A percentile compares a stretch with the other conserved stretches of the same genome.
These are phyloP conservation scores for Stygiomarasmius scandens DNA, from an alignment of 1,284 basidiomycete genomes.

Conservation along the genomic window DNA sequence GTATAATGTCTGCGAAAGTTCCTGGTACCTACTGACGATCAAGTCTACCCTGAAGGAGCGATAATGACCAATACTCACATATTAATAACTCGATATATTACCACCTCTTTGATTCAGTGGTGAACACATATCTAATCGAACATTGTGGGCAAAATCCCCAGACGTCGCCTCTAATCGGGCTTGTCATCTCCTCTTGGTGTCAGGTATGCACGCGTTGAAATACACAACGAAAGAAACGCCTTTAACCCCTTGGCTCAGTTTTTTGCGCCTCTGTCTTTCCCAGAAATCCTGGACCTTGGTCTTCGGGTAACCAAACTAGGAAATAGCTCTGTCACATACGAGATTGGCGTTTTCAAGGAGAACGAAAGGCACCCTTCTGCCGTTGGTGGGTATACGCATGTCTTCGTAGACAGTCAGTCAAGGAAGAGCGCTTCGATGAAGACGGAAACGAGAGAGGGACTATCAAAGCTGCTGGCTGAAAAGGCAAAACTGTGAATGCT, in stretches of 20 bases:
- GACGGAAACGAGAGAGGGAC: slow-evolving; percentile 40
- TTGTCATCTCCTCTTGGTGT: slow-evolving; percentile 74
- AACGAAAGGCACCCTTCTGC: slow-evolving; percentile 52
- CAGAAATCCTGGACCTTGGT: slow-evolving; percentile 66
- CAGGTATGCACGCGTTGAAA: slow-evolving; percentile 38
- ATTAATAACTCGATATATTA: slow-evolving; percentile 81
- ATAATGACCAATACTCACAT: slow-evolving; percentile 81
- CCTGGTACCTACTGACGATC: not conserved
- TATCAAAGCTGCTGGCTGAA: slow-evolving; percentile 36
- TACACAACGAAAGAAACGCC: not conserved
- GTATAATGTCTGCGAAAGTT: no score
- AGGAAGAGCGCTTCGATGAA: slow-evolving; percentile 57
- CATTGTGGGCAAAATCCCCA: slow-evolving; percentile 56
- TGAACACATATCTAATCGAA: slow-evolving; percentile 73
- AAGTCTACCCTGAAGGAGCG: slow-evolving; percentile 53
- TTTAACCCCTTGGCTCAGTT: slow-evolving; percentile 40
- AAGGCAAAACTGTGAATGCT: slow-evolving; percentile 5
- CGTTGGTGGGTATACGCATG: slow-evolving; percentile 80
- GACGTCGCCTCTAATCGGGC: slow-evolving; percentile 57
- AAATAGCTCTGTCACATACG: slow-evolving; percentile 72
- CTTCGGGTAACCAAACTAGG: slow-evolving; percentile 67
- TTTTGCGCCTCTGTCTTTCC: slow-evolving; percentile 70
- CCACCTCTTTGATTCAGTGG: slow-evolving; percentile 74
- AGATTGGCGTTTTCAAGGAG: slow-evolving; percentile 70
- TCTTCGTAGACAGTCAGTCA: slow-evolving; percentile 66